phyloP scores from a whole-genome alignment of 176 grass and related monocot species.

The Ensete glaucum region DNA sequence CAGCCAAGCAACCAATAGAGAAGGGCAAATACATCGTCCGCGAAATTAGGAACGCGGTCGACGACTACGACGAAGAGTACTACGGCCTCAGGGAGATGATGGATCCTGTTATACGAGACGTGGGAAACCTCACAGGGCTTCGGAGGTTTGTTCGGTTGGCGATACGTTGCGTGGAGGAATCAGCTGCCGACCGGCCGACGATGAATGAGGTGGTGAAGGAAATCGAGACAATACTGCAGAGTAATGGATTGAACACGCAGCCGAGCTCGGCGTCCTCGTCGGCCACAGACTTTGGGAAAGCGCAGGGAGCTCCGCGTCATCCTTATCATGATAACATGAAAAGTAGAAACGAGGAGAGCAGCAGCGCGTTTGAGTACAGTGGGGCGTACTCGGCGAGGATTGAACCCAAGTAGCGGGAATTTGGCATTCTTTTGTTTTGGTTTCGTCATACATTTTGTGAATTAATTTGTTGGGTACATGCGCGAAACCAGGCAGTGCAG shows the following conservation, averaged over 20 bases:
- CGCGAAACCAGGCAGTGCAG: no score
- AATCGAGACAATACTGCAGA: conserved; percentile 51
- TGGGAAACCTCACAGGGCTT: conserved; percentile 35
- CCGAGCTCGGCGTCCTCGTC: conserved; percentile 33
- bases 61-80: conserved; percentile 49
- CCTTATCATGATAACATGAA: conserved; percentile 27
- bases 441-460: conserved; percentile 1
- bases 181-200: conserved; percentile 36
- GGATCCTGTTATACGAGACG: conserved; percentile 36
- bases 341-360: conserved; percentile 34
- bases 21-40: conserved; percentile 56
- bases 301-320: conserved; percentile 18
- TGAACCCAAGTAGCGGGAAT: conserved; percentile 36
- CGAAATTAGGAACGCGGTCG: conserved; percentile 36
- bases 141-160: conserved; percentile 54
- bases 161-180: conserved; percentile 55
- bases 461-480: background rate
- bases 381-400: conserved; percentile 34
- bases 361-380: conserved; percentile 36
- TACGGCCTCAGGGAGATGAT: conserved; percentile 41
- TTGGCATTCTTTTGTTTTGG: conserved; percentile 10
- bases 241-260: conserved; percentile 27
- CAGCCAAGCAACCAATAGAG: conserved; percentile 54
- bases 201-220: conserved; percentile 64
- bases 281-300: conserved; percentile 23